These are phyloP conservation scores for Claviceps sp. DNA, from an alignment of 2,329 filamentous ascomycete genomes.

Conservation along the genomic window DNA sequence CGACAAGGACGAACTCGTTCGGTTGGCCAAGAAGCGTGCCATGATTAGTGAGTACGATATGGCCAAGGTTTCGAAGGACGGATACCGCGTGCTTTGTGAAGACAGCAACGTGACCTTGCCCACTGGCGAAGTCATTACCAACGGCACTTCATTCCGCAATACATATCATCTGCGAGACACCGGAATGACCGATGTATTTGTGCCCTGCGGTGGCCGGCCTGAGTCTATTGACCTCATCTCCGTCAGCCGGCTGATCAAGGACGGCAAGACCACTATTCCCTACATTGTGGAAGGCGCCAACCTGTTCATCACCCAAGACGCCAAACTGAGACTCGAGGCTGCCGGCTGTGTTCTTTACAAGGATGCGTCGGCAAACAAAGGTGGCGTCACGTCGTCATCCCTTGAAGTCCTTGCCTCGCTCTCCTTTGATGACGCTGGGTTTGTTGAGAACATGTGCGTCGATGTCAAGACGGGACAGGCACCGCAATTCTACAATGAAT, in stretches of 20 bases:
- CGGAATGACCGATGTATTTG: constrained; percentile 72
- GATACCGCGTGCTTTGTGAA: constrained; percentile 86
- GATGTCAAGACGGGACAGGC: constrained; percentile 51
- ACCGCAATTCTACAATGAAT: constrained; percentile 83
- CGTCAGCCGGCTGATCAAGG: constrained; percentile 74
- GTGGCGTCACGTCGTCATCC: constrained; percentile 92
- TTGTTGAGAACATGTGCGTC: constrained; percentile 90
- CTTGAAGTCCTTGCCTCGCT: constrained; percentile 90
- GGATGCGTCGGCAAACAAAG: constrained; percentile 97
- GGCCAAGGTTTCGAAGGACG: constrained; percentile 72
- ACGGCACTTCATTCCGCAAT: constrained; percentile 93
- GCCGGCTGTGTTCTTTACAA: constrained; percentile 96
- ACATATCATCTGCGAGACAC: constrained; percentile 82
- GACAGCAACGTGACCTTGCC: constrained; percentile 83
- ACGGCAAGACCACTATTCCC: constrained; percentile 76
- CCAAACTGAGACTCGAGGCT: constrained; percentile 85
- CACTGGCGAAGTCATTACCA: constrained; percentile 71
- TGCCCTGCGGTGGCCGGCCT: constrained; percentile 89
- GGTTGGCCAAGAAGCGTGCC: constrained; percentile 69
- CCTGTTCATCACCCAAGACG: constrained; percentile 96
- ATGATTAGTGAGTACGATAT: constrained; percentile 86
- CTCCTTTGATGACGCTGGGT: constrained; percentile 81
- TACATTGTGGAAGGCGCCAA: constrained; percentile 98
- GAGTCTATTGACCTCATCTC: constrained; percentile 91
- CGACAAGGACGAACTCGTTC: constrained; percentile 67